Evolutionary conservation across 2,329 filamentous ascomycete genomes (phyloP).

Genomic region (Fusarium sp.): DNA sequence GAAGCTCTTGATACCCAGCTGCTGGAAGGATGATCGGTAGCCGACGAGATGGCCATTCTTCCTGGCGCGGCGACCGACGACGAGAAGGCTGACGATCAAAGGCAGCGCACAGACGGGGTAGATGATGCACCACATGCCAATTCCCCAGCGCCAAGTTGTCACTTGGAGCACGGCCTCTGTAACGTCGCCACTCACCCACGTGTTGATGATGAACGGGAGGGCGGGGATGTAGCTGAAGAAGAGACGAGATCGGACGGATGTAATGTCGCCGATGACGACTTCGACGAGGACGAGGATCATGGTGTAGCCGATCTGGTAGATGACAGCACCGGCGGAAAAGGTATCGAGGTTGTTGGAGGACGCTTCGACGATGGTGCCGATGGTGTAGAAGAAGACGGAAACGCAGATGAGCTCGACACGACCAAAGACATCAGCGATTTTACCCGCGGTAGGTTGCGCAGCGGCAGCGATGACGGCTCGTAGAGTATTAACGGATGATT

Average conservation of each 20-base stretch:
- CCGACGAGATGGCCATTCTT: constrained; percentile 57
- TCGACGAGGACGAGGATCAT: constrained; percentile 68
- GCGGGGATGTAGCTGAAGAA: constrained; percentile 72
- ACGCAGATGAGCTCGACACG: constrained; percentile 65
- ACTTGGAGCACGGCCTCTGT: constrained; percentile 56
- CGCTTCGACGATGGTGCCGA: constrained; percentile 66
- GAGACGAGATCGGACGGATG: constrained; percentile 68
- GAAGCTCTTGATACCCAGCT: constrained; percentile 47
- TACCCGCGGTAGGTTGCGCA: constrained; percentile 65
- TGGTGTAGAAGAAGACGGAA: constrained; percentile 68
- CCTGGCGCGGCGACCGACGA: constrained; percentile 62
- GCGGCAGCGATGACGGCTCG: constrained; percentile 68
- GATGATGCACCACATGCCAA: constrained; percentile 72
- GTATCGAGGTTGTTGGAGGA: constrained; percentile 56
- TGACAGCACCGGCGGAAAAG: constrained; percentile 65
- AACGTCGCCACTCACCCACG: constrained; percentile 70
- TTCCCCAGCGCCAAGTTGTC: constrained; percentile 69
- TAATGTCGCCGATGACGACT: constrained; percentile 71
- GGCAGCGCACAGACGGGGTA: constrained; percentile 67
- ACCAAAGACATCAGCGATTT: constrained; percentile 71
- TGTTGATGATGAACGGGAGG: constrained; percentile 69
- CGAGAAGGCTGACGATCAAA: constrained; percentile 60
- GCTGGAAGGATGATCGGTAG: constrained; percentile 48
- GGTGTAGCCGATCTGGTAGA: constrained; percentile 72
- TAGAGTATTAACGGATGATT: constrained; percentile 67